A percentile compares a stretch with the other conserved stretches of the same genome.
Evolutionary conservation across 768 basidiomycete genomes (phyloP).

Genomic region (Sarcodon aspratus): DNA sequence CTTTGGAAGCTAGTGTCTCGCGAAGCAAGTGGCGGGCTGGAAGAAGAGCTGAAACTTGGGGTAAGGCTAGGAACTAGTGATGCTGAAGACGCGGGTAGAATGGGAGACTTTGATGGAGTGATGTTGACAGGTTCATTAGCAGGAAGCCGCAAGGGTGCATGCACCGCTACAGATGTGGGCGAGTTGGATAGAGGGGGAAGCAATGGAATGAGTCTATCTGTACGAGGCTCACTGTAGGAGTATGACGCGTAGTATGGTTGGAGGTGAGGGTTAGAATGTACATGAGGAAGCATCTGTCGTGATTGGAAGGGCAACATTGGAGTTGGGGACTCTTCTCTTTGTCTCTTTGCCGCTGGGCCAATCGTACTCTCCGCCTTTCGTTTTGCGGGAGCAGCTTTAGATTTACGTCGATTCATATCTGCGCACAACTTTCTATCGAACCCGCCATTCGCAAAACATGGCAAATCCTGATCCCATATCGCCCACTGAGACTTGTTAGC

Average conservation of each 20-base stretch:
- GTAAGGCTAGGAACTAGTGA: slow-evolving; percentile 50
- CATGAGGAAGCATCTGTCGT: slow-evolving; percentile 9
- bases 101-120: slow-evolving; percentile 2
- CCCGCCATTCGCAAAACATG: slow-evolving; percentile 77
- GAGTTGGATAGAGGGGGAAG: slow-evolving; percentile 18
- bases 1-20: neutral
- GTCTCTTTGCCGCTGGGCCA: slow-evolving; percentile 8
- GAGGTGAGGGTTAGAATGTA: slow-evolving; percentile 41
- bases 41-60: slow-evolving; percentile 53
- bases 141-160: neutral
- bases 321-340: slow-evolving; percentile 4
- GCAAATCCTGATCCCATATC: slow-evolving; percentile 71
- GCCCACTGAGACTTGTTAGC: slow-evolving; percentile 84
- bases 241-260: slow-evolving; percentile 67
- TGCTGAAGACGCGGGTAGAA: slow-evolving; percentile 10
- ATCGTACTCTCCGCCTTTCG: slow-evolving; percentile 18
- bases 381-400: slow-evolving; percentile 23
- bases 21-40: slow-evolving; percentile 40
- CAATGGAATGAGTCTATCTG: neutral
- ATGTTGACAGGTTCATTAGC: too few relatives aligned
- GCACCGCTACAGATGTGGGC: slow-evolving; percentile 20
- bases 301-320: slow-evolving; percentile 15
- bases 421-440: slow-evolving; percentile 53
- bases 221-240: slow-evolving; percentile 22
- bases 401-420: slow-evolving; percentile 25